A percentile compares a stretch with the other conserved stretches of the same genome.
phyloP scores from a whole-genome alignment of 192 early-diverging fungal species.

The Gonapodya prolifera region DNA sequence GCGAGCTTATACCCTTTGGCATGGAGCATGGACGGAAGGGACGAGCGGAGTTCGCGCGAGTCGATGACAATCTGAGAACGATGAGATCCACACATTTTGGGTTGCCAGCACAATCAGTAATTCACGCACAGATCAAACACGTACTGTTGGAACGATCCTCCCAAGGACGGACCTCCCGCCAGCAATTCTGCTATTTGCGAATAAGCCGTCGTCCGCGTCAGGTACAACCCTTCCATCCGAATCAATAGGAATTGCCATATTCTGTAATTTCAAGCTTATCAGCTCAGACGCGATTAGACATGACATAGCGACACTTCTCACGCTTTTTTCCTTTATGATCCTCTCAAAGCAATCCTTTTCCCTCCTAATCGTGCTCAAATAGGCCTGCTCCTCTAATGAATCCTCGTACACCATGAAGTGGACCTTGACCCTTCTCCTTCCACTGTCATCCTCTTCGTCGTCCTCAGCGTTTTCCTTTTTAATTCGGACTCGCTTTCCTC shows the following conservation, averaged over 20 bases:
- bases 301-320: constrained; percentile 14
- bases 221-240: constrained; percentile 31
- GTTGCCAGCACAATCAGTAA: too few relatives aligned
- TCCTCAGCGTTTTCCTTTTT: too few relatives aligned
- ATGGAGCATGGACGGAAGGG: constrained; percentile 78
- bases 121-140: constrained; percentile 9
- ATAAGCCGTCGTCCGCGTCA: constrained; percentile 35
- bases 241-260: constrained; percentile 66
- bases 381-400: constrained; percentile 82
- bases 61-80: constrained; percentile 61
- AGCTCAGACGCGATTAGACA: not conserved
- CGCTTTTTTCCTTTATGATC: constrained; percentile 77
- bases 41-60: constrained; percentile 81
- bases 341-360: constrained; percentile 60
- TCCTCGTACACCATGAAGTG: constrained; percentile 93
- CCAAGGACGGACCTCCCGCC: constrained; percentile 4
- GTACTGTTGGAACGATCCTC: not conserved
- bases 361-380: not conserved
- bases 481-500: too few relatives aligned
- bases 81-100: too few relatives aligned
- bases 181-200: constrained; percentile 7
- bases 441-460: too few relatives aligned
- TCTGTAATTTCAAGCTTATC: constrained; percentile 22
- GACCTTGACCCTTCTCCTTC: constrained; percentile 61
- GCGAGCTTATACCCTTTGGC: constrained; percentile 56